Evolutionary conservation across 768 basidiomycete species (phyloP).

Genomic region (Russula griseocarnosa): DNA sequence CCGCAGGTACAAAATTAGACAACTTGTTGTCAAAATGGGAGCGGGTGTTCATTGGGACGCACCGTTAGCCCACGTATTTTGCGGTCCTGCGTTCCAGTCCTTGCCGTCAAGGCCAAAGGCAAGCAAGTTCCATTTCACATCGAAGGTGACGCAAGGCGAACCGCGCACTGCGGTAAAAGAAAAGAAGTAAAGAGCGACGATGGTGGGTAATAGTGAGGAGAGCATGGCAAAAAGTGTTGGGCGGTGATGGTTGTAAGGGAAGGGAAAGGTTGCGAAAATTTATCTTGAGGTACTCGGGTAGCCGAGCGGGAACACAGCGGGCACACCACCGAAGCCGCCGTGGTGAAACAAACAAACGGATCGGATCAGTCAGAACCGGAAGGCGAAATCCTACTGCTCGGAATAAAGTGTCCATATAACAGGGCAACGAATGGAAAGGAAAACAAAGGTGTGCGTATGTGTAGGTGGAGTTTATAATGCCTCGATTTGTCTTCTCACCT

Average conservation of each 20-base stretch:
- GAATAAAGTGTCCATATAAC: conserved; percentile 9
- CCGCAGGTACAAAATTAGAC: neutral
- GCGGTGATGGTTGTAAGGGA: neutral
- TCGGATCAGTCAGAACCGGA: too few species aligned
- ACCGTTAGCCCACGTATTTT: conserved; percentile 63
- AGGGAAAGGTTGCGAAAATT: neutral
- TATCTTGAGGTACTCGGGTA: too few species aligned
- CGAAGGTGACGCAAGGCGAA: conserved; percentile 72
- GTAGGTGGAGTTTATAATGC: conserved; percentile 17
- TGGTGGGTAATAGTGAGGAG: conserved; percentile 35
- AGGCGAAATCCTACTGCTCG: neutral
- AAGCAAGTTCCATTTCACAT: conserved; percentile 75
- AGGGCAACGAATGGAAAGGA: neutral
- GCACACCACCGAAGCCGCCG: too few species aligned
- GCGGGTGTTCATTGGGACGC: conserved; percentile 20
- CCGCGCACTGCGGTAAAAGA: conserved; percentile 38
- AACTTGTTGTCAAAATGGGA: neutral
- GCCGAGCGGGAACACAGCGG: too few species aligned
- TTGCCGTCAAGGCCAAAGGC: conserved; percentile 80
- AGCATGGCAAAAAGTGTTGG: conserved; percentile 35
- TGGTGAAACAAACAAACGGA: too few species aligned
- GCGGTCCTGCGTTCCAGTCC: conserved; percentile 77
- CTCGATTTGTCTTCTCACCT: conserved; percentile 37
- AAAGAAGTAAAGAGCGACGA: conserved; percentile 52
- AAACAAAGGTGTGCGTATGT: neutral